Evolutionary conservation across 768 basidiomycete genomes (phyloP).

Genomic region (Pisolithus tinctorius): DNA sequence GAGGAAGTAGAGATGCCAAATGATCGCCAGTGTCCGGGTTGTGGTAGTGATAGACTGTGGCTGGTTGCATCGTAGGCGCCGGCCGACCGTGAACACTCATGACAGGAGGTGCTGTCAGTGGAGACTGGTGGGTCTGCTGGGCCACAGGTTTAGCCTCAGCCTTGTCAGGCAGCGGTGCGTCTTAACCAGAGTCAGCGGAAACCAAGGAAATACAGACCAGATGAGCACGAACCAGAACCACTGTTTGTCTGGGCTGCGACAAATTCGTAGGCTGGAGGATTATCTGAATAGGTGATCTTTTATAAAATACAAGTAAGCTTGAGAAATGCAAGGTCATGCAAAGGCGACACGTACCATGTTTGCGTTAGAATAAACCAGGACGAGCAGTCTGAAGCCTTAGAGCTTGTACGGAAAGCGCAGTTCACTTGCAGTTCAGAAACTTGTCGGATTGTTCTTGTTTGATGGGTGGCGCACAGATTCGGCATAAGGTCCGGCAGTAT

Average conservation of each 20-base stretch:
- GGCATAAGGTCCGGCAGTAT: too few relatives aligned
- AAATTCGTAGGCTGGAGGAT: constrained; percentile 46
- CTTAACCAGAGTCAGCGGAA: background rate
- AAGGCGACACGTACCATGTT: constrained; percentile 18
- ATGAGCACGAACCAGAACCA: constrained; percentile 19
- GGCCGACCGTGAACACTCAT: constrained; percentile 13
- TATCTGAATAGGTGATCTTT: constrained; percentile 25
- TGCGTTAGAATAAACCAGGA: background rate
- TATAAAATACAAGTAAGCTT: background rate
- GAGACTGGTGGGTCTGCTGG: background rate
- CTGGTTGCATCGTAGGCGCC: constrained; percentile 30
- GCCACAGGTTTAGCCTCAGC: constrained; percentile 3
- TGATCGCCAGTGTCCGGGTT: constrained; percentile 55
- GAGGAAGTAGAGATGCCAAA: constrained; percentile 60
- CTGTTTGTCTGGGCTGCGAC: constrained; percentile 22
- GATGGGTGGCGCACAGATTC: too few relatives aligned
- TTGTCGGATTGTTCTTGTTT: too few relatives aligned
- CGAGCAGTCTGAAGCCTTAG: too few relatives aligned
- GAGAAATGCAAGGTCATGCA: background rate
- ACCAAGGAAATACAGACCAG: background rate
- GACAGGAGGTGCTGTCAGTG: constrained; percentile 10
- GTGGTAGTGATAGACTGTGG: constrained; percentile 61
- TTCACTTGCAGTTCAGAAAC: too few relatives aligned
- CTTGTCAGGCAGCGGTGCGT: constrained; percentile 6
- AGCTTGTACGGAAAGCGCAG: too few relatives aligned